These are phyloP conservation scores for Stagonosporopsis tanaceti DNA, from an alignment of 2,329 filamentous ascomycete species.

Conservation along the genomic window DNA sequence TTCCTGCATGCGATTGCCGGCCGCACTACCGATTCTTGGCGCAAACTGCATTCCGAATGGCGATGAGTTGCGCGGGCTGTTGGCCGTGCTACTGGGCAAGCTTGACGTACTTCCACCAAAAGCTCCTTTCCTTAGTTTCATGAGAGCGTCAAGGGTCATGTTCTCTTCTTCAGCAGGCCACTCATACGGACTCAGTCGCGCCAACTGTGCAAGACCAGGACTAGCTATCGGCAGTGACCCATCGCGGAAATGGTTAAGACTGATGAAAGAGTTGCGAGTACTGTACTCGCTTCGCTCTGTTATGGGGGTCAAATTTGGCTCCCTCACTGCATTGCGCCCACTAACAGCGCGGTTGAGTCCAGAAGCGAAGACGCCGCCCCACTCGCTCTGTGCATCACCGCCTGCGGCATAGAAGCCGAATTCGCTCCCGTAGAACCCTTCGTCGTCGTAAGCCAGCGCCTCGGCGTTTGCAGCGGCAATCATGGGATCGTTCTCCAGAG, in stretches of 20 bases:
- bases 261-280: slow-evolving; percentile 90
- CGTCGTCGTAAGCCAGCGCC: slow-evolving; percentile 87
- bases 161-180: slow-evolving; percentile 65
- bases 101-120: slow-evolving; percentile 85
- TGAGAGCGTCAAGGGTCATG: slow-evolving; percentile 75
- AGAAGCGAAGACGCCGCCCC: slow-evolving; percentile 87
- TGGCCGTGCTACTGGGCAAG: slow-evolving; percentile 60
- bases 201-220: slow-evolving; percentile 75
- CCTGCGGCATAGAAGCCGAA: slow-evolving; percentile 89
- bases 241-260: slow-evolving; percentile 65
- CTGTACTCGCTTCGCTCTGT: slow-evolving; percentile 96
- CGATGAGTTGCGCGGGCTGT: slow-evolving; percentile 48
- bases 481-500: slow-evolving; percentile 76
- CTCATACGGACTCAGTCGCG: slow-evolving; percentile 64
- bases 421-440: slow-evolving; percentile 94
- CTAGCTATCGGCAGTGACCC: slow-evolving; percentile 65
- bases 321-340: slow-evolving; percentile 69
- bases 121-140: slow-evolving; percentile 75
- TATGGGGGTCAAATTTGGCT: slow-evolving; percentile 94
- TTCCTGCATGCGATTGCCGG: slow-evolving; percentile 39
- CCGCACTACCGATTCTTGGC: slow-evolving; percentile 39
- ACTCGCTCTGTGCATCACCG: slow-evolving; percentile 67
- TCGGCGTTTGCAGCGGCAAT: slow-evolving; percentile 96
- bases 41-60: slow-evolving; percentile 49
- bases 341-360: slow-evolving; percentile 73